phyloP scores from a whole-genome alignment of 2,329 filamentous ascomycete genomes.

The Colletotrichum sp. region DNA sequence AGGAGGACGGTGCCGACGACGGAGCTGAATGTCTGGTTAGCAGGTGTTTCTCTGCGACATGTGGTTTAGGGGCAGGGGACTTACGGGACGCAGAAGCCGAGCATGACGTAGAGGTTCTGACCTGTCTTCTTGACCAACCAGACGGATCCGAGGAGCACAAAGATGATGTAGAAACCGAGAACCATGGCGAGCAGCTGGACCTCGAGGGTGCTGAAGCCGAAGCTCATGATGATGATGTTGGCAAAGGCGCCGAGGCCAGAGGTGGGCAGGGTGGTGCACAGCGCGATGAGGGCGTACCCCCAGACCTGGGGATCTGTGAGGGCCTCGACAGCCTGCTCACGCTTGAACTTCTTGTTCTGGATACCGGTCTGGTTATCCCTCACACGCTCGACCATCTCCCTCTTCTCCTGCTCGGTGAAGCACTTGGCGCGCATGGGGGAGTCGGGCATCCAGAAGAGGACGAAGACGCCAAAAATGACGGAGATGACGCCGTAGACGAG shows the following conservation, averaged over 20 bases:
- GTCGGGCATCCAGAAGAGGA: slow-evolving; percentile 69
- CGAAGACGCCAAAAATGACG: slow-evolving; percentile 68
- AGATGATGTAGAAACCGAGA: slow-evolving; percentile 74
- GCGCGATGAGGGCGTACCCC: slow-evolving; percentile 68
- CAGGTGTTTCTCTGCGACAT: background rate
- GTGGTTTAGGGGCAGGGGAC: slow-evolving; percentile 28
- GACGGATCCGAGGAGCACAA: slow-evolving; percentile 68
- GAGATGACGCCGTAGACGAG: slow-evolving; percentile 68
- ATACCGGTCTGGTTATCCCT: slow-evolving; percentile 66
- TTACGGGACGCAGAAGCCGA: slow-evolving; percentile 68
- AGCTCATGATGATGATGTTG: slow-evolving; percentile 75
- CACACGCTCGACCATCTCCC: slow-evolving; percentile 65
- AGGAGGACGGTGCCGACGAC: slow-evolving; percentile 76
- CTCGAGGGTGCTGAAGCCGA: slow-evolving; percentile 69
- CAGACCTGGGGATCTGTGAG: slow-evolving; percentile 70
- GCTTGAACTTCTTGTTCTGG: slow-evolving; percentile 58
- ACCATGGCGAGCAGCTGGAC: slow-evolving; percentile 80
- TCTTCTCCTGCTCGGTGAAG: slow-evolving; percentile 70
- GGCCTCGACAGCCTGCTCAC: slow-evolving; percentile 52
- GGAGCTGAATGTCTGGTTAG: slow-evolving; percentile 48
- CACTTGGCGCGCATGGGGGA: slow-evolving; percentile 75
- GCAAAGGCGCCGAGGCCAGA: slow-evolving; percentile 76
- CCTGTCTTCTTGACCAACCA: slow-evolving; percentile 71
- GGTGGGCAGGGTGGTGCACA: slow-evolving; percentile 77
- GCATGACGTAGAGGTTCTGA: slow-evolving; percentile 74